phyloP scores from a whole-genome alignment of 768 basidiomycete species.

The Termitomyces sp. region DNA sequence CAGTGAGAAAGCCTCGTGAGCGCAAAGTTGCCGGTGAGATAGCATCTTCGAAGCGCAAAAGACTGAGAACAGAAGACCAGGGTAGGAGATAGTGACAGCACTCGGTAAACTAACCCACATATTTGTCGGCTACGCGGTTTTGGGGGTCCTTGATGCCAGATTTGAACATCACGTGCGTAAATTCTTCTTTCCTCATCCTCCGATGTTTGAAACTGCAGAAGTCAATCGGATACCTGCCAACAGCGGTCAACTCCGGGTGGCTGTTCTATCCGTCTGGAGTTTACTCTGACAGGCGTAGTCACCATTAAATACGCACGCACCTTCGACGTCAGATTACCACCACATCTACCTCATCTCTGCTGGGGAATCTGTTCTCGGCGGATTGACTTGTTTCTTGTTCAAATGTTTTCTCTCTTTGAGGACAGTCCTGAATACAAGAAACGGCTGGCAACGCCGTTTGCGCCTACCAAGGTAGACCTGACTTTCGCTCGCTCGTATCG shows the following conservation, averaged over 20 bases:
- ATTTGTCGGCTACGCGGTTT: background rate
- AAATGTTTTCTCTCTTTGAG: background rate
- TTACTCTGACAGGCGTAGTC: background rate
- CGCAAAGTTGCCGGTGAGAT: no score
- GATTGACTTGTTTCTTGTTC: background rate
- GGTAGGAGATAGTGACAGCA: no score
- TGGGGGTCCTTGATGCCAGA: background rate
- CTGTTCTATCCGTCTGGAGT: background rate
- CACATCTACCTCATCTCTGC: background rate
- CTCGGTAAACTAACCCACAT: no score
- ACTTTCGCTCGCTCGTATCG: background rate
- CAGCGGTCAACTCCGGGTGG: background rate
- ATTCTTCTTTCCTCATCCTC: no score
- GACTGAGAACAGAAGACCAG: no score
- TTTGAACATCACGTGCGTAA: background rate
- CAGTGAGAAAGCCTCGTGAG: no score
- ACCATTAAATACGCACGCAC: background rate
- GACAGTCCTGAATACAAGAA: constrained; percentile 2
- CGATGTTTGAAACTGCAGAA: background rate
- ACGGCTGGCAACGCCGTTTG: background rate
- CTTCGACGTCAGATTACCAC: background rate
- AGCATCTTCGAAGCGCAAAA: no score
- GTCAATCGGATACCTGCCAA: background rate
- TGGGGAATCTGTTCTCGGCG: background rate
- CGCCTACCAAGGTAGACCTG: background rate